Base-by-base conservation (phyloP, 2,329 filamentous ascomycete genomes). In the Tolypocladium album region DNA sequence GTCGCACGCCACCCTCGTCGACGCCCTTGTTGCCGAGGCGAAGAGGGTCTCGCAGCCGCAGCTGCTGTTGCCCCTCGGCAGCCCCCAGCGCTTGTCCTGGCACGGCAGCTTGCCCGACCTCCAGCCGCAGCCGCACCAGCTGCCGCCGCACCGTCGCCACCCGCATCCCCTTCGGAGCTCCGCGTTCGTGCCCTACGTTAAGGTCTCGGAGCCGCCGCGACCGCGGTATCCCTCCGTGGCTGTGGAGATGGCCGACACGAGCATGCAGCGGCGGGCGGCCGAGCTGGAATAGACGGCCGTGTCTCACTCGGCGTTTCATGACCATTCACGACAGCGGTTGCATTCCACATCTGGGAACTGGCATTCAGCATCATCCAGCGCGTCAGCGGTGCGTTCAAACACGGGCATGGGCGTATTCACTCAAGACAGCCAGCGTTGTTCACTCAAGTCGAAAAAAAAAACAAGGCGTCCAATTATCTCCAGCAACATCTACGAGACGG, bases 1-100 rank as follows among this genome's bases (percentile, higher is more conserved):
- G 68, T 84, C 89, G 0, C 90, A 95, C 67, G 80, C 78, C 12
- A 78, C 82, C 3, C 79, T 96, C 4, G 88, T 93, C 2, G 84
- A 88, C 4, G 75, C 80, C n/a, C 73, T 90, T n/a, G 59, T 66
- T 20, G 60, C 56, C 9, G 72, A 82, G 34, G 75, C 67, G 17
- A 36, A 4, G 3, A 1, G 1, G 15, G 34, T 55, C 15, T 47
- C 36, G n/a, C 56, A 2, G 40, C 12, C 1, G 17, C 40, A 58
- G 20, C 47, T 20, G 20, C 47, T 34, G n/a, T 5, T 2, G 5
- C 47, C 27, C 47, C 7, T 22, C 17, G 27, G 27, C 27, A 34
- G 17, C 50, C 50, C 50, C 15, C 27, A 53, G 2, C 50, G 50
- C 2, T 3, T 53, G 17, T 53, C 50, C 50, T 53, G 27, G 27